Percentiles rank a stretch among this genome's conserved stretches.
These are phyloP conservation scores for Plasmodium gaboni DNA, from an alignment of 169 alveolate genomes.

Conservation along the genomic window DNA sequence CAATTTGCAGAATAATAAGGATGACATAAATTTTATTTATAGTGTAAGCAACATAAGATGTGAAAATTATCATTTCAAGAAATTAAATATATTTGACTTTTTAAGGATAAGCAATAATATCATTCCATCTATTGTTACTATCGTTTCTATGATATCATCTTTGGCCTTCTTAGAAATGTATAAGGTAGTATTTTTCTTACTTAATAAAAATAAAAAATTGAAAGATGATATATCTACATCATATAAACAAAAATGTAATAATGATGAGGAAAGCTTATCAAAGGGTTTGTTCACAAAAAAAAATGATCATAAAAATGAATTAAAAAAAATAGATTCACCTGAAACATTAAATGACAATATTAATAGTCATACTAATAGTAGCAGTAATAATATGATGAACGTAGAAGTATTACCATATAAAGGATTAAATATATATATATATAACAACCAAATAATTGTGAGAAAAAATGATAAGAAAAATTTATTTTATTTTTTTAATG, in stretches of 20 bases:
- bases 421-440: slow-evolving; percentile 7
- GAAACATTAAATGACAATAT: background rate
- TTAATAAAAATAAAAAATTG: background rate
- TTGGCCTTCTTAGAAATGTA: slow-evolving; percentile 46
- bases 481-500: slow-evolving; percentile 42
- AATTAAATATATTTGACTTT: slow-evolving; percentile 35
- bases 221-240: too few relatives aligned
- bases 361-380: background rate
- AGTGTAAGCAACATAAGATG: slow-evolving; percentile 47
- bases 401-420: background rate
- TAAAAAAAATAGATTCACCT: background rate
- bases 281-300: background rate
- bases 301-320: background rate
- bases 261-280: too few relatives aligned
- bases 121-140: slow-evolving; percentile 49
- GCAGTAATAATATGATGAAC: slow-evolving; percentile 1
- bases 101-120: slow-evolving; percentile 48
- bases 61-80: slow-evolving; percentile 34
- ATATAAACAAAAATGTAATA: background rate
- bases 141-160: slow-evolving; percentile 56
- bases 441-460: slow-evolving; percentile 19
- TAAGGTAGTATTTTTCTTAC: slow-evolving; percentile 34
- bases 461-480: slow-evolving; percentile 11
- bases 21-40: slow-evolving; percentile 46
- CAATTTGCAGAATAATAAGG: slow-evolving; percentile 24